Evolutionary conservation across 208 protist species (phyloP), one percentile per base, ranked within the genome.

Genomic region (Trypanosoma cruzi): DNA sequence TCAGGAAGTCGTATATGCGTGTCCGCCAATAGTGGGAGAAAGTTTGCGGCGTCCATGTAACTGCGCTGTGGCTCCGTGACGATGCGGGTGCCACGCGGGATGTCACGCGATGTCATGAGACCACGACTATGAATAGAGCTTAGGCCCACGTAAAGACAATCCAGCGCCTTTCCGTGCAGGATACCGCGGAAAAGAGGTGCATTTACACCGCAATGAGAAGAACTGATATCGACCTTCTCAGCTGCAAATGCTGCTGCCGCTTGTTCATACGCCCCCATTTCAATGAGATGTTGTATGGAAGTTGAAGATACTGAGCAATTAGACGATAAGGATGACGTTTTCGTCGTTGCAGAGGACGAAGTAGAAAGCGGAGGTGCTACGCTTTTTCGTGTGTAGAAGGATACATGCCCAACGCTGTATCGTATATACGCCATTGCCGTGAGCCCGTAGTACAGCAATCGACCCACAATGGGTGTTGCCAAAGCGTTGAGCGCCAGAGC

Each of bases 101-200:
- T 67, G 1, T 60, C 60, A 4, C 31, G 32, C 11, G 56, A 13
- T 0, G 85, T 88, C 63, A 93, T 85, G 48, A 93, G 67, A 1
- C 88, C 88, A 32, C 88, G 80, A 40, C 83, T 81, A 53, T 93
- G 88, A 48, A 93, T 90, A 26, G 28, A n/a, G 56, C 88, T 93
- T 11, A 26, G 42, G n/a, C 85, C 85, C 4, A 93, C 73, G 63
- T 84, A 82, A n/a, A 93, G 36, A 53, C 79, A 80, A 32, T 65
- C 52, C 36, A 87, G 69, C 44, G 77, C 72, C 7, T 64, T 62
- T 26, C 59, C 75, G 10, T 77, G 71, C 37, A 88, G 62, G 16
- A 83, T 22, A 22, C 68, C 71, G 14, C 77, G 67, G 46, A 77
- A 72, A 46, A 13, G 50, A 8, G 58, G 18, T 4, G 29, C 48